Evolutionary conservation across 768 basidiomycete genomes (phyloP).

Genomic region (Sarcomyxa edulis): DNA sequence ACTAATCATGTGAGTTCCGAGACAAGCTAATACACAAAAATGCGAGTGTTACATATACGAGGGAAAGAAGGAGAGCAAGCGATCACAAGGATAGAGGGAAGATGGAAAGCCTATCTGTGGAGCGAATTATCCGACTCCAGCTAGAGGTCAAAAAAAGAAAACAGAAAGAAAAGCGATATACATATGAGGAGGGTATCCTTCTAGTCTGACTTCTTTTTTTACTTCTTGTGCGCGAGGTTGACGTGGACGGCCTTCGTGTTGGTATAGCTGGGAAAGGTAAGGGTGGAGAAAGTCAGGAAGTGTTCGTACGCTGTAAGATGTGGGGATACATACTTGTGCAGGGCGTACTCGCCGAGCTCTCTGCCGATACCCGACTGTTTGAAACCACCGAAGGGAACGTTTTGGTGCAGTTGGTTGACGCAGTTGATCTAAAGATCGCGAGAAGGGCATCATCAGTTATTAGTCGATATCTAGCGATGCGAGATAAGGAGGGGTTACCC

Average conservation of each 20-base stretch:
- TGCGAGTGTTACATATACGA: too few relatives aligned
- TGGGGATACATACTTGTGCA: conserved; percentile 40
- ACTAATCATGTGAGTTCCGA: too few relatives aligned
- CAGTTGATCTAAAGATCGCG: conserved; percentile 36
- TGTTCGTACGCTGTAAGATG: not conserved
- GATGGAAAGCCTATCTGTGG: too few relatives aligned
- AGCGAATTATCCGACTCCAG: too few relatives aligned
- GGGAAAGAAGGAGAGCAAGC: too few relatives aligned
- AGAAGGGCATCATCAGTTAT: not conserved
- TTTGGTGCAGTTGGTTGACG: conserved; percentile 42
- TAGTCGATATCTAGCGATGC: not conserved
- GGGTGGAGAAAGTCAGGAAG: not conserved
- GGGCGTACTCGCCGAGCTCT: conserved; percentile 75
- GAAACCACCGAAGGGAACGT: conserved; percentile 81
- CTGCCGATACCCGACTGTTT: conserved; percentile 81
- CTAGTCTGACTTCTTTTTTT: too few relatives aligned
- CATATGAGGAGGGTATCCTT: too few relatives aligned
- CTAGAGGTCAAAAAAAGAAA: too few relatives aligned
- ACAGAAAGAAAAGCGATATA: too few relatives aligned
- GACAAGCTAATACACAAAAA: too few relatives aligned
- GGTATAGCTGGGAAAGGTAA: conserved; percentile 41
- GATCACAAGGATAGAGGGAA: too few relatives aligned
- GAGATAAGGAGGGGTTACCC: conserved; percentile 32
- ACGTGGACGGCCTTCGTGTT: conserved; percentile 69
- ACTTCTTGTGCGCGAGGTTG: conserved; percentile 38